These are phyloP conservation scores for Ascochyta lentis DNA, from an alignment of 2,329 filamentous ascomycete genomes.

Conservation along the genomic window DNA sequence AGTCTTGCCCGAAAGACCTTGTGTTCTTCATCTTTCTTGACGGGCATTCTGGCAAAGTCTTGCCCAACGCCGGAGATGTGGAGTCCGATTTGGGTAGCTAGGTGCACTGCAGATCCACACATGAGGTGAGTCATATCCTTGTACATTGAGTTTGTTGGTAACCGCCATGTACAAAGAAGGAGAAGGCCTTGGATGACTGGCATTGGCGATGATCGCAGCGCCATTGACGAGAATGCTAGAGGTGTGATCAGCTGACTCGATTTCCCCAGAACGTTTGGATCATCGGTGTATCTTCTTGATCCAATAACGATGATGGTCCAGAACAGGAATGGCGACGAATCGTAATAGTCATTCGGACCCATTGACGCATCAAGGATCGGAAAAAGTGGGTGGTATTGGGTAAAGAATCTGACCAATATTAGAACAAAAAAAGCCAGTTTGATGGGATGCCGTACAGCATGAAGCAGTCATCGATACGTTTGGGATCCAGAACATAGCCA, in stretches of 20 bases:
- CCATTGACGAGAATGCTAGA: slow-evolving; percentile 48
- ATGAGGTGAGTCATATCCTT: slow-evolving; percentile 51
- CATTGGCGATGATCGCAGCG: slow-evolving; percentile 45
- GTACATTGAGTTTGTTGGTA: slow-evolving; percentile 52
- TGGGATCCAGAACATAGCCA: slow-evolving; percentile 42
- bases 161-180: slow-evolving; percentile 51
- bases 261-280: slow-evolving; percentile 44
- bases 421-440: slow-evolving; percentile 10
- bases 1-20: slow-evolving; percentile 45
- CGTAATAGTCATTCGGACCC: slow-evolving; percentile 43
- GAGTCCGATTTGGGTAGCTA: slow-evolving; percentile 52
- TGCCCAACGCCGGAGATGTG: slow-evolving; percentile 50
- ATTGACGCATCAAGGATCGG: slow-evolving; percentile 43
- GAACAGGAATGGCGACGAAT: slow-evolving; percentile 48
- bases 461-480: slow-evolving; percentile 46
- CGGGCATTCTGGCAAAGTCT: slow-evolving; percentile 48
- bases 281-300: slow-evolving; percentile 46
- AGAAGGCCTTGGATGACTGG: slow-evolving; percentile 51
- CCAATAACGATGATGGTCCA: slow-evolving; percentile 52
- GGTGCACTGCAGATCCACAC: slow-evolving; percentile 50
- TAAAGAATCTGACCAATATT: slow-evolving; percentile 40
- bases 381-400: slow-evolving; percentile 43
- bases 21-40: slow-evolving; percentile 46
- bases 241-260: slow-evolving; percentile 45
- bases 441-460: slow-evolving; percentile 30